Evolutionary conservation across 2,329 filamentous ascomycete species (phyloP).

Genomic region (Fusarium sublunatum): DNA sequence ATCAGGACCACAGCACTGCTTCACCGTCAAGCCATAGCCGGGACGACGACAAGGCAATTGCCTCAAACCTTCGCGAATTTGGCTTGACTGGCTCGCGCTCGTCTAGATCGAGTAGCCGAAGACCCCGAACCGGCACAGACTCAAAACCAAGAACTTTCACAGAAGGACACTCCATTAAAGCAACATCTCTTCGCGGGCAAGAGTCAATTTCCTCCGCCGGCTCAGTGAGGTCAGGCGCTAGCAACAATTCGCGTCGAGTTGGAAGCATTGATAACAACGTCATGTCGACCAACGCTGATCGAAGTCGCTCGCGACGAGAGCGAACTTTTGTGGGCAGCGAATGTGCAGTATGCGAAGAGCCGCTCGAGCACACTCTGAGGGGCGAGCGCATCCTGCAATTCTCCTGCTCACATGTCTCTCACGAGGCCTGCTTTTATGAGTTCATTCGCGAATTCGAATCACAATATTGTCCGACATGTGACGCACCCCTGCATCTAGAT

Average conservation of each 20-base stretch:
- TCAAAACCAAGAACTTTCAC: conserved; percentile 41
- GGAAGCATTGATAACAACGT: conserved; percentile 56
- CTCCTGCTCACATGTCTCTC: conserved; percentile 95
- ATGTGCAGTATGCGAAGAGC: conserved; percentile 97
- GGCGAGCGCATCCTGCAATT: conserved; percentile 96
- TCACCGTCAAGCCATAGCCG: conserved; percentile 31
- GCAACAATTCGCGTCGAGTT: conserved; percentile 51
- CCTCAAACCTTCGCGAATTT: conserved; percentile 46
- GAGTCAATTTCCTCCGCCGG: conserved; percentile 49
- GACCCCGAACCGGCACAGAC: conserved; percentile 46
- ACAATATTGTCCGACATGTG: conserved; percentile 93
- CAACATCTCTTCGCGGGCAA: conserved; percentile 45
- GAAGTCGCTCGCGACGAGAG: conserved; percentile 83
- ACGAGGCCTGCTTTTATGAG: conserved; percentile 99
- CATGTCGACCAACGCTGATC: conserved; percentile 68
- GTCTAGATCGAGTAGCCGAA: conserved; percentile 38
- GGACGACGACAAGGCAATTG: conserved; percentile 40
- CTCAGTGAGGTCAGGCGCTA: conserved; percentile 50
- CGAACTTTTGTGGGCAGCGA: conserved; percentile 94
- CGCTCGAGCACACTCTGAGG: conserved; percentile 91
- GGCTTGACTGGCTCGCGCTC: conserved; percentile 46
- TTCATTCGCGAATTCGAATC: conserved; percentile 95
- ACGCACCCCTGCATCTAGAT: conserved; percentile 90
- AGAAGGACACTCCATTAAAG: conserved; percentile 47
- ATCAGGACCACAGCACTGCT: conserved; percentile 43